phyloP scores from a whole-genome alignment of 2,329 filamentous ascomycete species.

The Apiospora sp. region DNA sequence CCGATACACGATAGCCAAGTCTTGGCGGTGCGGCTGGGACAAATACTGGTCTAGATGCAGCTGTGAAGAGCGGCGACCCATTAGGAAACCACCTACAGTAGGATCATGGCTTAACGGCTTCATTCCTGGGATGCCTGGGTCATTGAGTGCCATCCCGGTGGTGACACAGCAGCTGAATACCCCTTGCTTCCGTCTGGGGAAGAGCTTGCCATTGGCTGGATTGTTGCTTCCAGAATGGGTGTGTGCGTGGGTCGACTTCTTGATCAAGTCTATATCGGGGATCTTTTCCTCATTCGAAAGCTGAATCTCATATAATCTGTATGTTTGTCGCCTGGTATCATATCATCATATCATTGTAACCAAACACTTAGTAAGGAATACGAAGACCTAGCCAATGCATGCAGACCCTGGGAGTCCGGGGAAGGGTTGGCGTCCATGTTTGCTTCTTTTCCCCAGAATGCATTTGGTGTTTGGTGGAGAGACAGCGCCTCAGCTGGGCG shows the following conservation, averaged over 20 bases:
- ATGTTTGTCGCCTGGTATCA: neutral
- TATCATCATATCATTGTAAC: neutral
- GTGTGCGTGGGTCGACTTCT: neutral
- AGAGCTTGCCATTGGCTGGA: neutral
- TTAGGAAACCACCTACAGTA: neutral
- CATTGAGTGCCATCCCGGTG: neutral
- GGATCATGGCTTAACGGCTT: neutral
- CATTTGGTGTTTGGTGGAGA: neutral
- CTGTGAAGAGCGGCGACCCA: neutral
- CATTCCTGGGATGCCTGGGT: neutral
- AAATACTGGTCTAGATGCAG: neutral
- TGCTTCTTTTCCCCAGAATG: neutral
- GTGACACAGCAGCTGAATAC: slow-evolving; percentile 7
- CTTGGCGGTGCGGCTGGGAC: neutral
- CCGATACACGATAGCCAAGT: neutral
- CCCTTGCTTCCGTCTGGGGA: neutral
- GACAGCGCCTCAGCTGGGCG: neutral
- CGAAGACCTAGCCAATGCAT: neutral
- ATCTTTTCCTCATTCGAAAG: neutral
- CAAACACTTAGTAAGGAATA: neutral
- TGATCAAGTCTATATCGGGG: neutral
- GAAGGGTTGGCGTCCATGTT: neutral
- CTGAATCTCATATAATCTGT: neutral
- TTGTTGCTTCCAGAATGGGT: neutral
- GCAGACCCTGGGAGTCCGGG: neutral